These are phyloP conservation scores for Colletotrichum sp. DNA, from an alignment of 2,329 filamentous ascomycete genomes.

Conservation along the genomic window DNA sequence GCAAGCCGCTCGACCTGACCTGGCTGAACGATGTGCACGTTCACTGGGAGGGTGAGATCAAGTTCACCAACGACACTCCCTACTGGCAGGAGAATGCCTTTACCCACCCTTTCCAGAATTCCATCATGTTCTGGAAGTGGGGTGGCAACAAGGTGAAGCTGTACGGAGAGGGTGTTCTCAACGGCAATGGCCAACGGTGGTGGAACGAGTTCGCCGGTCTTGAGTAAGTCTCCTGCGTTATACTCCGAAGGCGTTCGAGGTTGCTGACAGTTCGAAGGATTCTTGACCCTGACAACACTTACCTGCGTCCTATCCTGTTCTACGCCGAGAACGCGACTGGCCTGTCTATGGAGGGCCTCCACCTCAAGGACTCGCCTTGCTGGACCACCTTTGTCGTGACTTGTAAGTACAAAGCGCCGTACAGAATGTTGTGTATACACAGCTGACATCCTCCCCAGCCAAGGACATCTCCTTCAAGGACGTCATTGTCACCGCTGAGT, in stretches of 20 bases:
- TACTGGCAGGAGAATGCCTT: constrained; percentile 72
- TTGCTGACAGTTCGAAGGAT: constrained; percentile 31
- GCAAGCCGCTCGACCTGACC: constrained; percentile 66
- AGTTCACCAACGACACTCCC: constrained; percentile 67
- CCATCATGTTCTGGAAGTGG: constrained; percentile 70
- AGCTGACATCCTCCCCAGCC: constrained; percentile 22
- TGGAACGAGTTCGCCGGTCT: constrained; percentile 63
- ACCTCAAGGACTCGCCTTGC: constrained; percentile 64
- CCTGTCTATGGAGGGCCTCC: constrained; percentile 60
- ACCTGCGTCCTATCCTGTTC: constrained; percentile 63
- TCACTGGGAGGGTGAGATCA: constrained; percentile 38
- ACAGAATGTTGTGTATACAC: no score
- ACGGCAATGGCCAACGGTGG: constrained; percentile 67
- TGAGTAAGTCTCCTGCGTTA: neutral
- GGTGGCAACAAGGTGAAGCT: constrained; percentile 71
- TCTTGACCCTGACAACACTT: constrained; percentile 56
- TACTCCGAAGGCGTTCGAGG: neutral
- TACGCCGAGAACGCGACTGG: constrained; percentile 65
- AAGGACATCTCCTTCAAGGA: constrained; percentile 59
- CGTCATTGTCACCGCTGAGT: constrained; percentile 58
- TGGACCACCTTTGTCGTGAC: constrained; percentile 68
- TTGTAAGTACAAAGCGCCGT: constrained; percentile 37
- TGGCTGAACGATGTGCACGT: constrained; percentile 67
- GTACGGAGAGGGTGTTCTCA: constrained; percentile 58
- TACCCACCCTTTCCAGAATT: constrained; percentile 68